These are phyloP conservation scores for Kwoniella bestiolae DNA, from an alignment of 768 basidiomycete genomes.

Conservation along the genomic window DNA sequence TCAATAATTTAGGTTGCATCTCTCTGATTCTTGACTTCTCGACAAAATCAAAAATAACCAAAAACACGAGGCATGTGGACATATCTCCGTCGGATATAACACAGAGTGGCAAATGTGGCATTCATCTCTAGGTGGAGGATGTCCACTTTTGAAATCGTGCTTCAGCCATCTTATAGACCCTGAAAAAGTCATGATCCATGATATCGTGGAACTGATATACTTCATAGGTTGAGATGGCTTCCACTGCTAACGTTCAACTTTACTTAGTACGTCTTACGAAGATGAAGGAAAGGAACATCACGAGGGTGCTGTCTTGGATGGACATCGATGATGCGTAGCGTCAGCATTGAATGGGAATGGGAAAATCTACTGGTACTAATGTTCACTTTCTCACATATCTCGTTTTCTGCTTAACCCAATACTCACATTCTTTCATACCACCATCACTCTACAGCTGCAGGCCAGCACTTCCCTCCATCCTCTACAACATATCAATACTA, in stretches of 20 bases:
- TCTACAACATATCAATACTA: not conserved
- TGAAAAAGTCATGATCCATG: conserved; percentile 19
- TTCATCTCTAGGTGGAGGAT: conserved; percentile 8
- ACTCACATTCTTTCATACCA: not conserved
- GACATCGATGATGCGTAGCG: conserved; percentile 3
- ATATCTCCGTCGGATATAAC: conserved; percentile 15
- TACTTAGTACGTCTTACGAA: not conserved
- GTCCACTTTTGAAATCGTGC: conserved; percentile 9
- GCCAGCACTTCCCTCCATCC: not conserved
- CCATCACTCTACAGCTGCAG: not conserved
- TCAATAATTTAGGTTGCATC: not conserved
- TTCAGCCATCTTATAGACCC: conserved; percentile 13
- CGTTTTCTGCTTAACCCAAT: too few relatives aligned
- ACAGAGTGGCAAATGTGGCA: conserved; percentile 26
- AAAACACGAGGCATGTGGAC: conserved; percentile 16
- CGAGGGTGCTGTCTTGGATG: not conserved
- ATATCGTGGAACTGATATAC: conserved; percentile 9
- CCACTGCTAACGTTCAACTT: not conserved
- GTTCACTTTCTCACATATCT: not conserved
- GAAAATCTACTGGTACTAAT: not conserved
- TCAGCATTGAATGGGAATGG: conserved; percentile 1
- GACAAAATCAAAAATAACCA: not conserved
- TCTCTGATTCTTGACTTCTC: too few relatives aligned
- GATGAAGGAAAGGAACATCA: not conserved
- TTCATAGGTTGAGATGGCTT: conserved; percentile 16